Base-by-base conservation (phyloP, 73 alveolate species). In the Paramecium primaurelia region DNA sequence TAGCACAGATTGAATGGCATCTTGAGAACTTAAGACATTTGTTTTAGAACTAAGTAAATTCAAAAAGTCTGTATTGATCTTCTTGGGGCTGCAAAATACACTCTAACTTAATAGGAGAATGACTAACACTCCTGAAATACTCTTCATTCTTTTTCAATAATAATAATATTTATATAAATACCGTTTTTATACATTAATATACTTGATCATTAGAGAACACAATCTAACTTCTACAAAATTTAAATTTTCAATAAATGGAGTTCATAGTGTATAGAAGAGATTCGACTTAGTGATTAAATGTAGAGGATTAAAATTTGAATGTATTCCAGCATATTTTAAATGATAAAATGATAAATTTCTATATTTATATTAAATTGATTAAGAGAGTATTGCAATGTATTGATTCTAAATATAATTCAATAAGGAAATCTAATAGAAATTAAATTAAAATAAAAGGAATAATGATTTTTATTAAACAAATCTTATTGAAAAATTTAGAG, bases 31-130 rank as follows among this genome's bases (percentile, higher is more conserved):
- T 42, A 38, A 30, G 25, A 75, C 58, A 37, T 75, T 75, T 36
- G 88, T 75, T 75, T 75, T 75, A 30, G 88, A 75, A 38, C 88
- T 75, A 30, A 75, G 60, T 38, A 75, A 75, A 42, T 75, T 75
- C 37, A 75, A 42, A 42, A 75, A 75, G 47, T 75, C 88, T 30
- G 88, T 75, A 42, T 75, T 75, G 38, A 75, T 75, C 60, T 75
- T 75, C 37, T 75, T 75, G 14, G 88, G 88, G 20, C 68, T 42
- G 22, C 88, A 75, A 30, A 38, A 75, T 42, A 38, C 88, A 14
- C 34, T 38, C 47, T 75, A 38, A 20, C 38, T 75, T 25, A 75
- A 7, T 9, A 75, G 58, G 37, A 75, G 58, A 38, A 75, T 42
- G 38, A 75, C 22, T 42, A 75, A 75, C 59, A 75, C 34, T 54